phyloP scores from a whole-genome alignment of 2,329 filamentous ascomycete genomes.

The Monosporascus ibericus region DNA sequence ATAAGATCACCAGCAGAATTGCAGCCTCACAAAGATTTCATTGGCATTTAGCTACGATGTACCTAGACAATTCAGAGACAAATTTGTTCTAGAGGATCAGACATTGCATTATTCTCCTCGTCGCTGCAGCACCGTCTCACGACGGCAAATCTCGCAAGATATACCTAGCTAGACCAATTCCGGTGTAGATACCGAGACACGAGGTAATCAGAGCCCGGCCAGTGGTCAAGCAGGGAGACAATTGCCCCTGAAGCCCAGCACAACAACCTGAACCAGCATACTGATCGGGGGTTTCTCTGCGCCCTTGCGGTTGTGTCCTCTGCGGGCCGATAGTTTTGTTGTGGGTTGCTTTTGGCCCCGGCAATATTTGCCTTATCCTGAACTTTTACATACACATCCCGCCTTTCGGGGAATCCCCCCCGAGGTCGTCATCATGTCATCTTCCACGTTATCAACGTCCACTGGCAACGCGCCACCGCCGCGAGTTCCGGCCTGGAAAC shows the following conservation, averaged over 20 bases:
- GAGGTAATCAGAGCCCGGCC: too few relatives aligned
- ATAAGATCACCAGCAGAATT: neutral
- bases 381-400: neutral
- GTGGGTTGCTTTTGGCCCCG: neutral
- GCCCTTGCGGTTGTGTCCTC: too few relatives aligned
- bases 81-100: too few relatives aligned
- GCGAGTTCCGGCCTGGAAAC: slow-evolving; percentile 53
- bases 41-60: neutral
- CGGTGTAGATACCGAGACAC: too few relatives aligned
- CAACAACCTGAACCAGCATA: too few relatives aligned
- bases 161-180: too few relatives aligned
- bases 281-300: too few relatives aligned
- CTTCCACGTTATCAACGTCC: slow-evolving; percentile 29
- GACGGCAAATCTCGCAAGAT: neutral
- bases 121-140: neutral
- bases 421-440: slow-evolving; percentile 32
- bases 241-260: too few relatives aligned
- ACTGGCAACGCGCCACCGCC: slow-evolving; percentile 36
- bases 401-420: neutral
- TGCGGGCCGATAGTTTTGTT: too few relatives aligned
- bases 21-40: neutral
- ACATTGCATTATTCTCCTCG: too few relatives aligned
- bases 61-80: too few relatives aligned
- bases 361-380: neutral
- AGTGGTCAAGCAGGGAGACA: too few relatives aligned